Base-by-base conservation (phyloP, 306 rosid genomes). In the Pueraria montana region DNA sequence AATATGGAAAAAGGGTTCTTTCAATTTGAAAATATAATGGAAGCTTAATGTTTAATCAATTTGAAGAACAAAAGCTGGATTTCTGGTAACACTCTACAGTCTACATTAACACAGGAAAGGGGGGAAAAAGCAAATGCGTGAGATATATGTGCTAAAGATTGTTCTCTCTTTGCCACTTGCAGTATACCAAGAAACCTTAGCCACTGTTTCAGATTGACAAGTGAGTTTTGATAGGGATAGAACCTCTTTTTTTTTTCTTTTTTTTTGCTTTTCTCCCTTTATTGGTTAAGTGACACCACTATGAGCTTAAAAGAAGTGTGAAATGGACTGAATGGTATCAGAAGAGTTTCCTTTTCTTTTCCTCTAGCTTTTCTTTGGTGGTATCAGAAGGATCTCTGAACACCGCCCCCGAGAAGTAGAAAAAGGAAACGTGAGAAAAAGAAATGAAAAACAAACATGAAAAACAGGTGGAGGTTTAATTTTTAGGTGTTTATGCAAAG, bases 111-210 rank as follows among this genome's bases (percentile, higher is more conserved):
- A 56, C 63, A 72, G 42, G 74, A 66, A 68, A 27, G 23, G 27
- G 52, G 70, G 71, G 74, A 84, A 84, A 85, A 80, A 66, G 91
- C 9, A 75, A 75, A 85, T 71, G 72, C 81, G 84, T 77, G 86
- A 75, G 85, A 62, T 74, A 80, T 86, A 84, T 52, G 84, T 74
- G 83, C 21, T 72, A 80, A 84, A 86, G 82, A 82, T 76, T 89
- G 79, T 52, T 85, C 80, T 62, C 78, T 85, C 66, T 76, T 83
- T 86, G 30, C 78, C 75, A 78, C 68, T 90, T 82, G 64, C 49
- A 80, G 84, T 27, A 74, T 46, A 53, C 59, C 74, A 74, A 70
- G 87, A 89, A 82, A 80, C 85, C 84, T 85, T 70, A 71, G 90
- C 58, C 70, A 84, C 82, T 87, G 81, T 89, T 74, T 85, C 23